phyloP scores from a whole-genome alignment of 1,284 basidiomycete genomes.

The Sutorius eximius region DNA sequence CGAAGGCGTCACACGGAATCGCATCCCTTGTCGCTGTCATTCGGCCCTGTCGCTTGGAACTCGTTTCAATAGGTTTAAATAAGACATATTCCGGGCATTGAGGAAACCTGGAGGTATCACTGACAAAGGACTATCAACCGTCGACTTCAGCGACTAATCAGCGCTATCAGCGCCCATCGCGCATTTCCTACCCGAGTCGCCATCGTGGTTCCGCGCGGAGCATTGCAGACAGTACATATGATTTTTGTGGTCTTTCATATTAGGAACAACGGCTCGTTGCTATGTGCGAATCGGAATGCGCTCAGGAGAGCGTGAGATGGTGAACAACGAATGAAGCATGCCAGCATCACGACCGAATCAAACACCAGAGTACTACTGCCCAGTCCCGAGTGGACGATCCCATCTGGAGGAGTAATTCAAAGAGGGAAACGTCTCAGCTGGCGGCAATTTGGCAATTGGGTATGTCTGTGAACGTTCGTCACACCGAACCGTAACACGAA shows the following conservation, averaged over 20 bases:
- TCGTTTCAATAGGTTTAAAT: background rate
- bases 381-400: conserved; percentile 4
- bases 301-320: background rate
- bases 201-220: background rate
- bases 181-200: background rate
- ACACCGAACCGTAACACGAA: conserved; percentile 5
- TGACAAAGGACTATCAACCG: background rate
- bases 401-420: conserved; percentile 5
- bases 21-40: conserved; percentile 1
- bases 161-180: background rate
- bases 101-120: background rate
- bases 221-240: background rate
- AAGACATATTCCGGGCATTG: background rate
- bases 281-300: background rate
- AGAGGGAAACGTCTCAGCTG: conserved; percentile 4
- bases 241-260: background rate
- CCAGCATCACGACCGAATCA: conserved; percentile 5
- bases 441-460: conserved; percentile 16
- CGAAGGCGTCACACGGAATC: conserved; percentile 2
- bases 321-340: conserved; percentile 1
- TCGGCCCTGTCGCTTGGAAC: background rate
- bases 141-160: conserved; percentile 1
- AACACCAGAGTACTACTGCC: background rate
- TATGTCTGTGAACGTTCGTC: conserved; percentile 4
- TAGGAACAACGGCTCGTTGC: background rate